These are phyloP conservation scores for Spergularia azorica DNA, from an alignment of 179 eudicot species.

Conservation along the genomic window DNA sequence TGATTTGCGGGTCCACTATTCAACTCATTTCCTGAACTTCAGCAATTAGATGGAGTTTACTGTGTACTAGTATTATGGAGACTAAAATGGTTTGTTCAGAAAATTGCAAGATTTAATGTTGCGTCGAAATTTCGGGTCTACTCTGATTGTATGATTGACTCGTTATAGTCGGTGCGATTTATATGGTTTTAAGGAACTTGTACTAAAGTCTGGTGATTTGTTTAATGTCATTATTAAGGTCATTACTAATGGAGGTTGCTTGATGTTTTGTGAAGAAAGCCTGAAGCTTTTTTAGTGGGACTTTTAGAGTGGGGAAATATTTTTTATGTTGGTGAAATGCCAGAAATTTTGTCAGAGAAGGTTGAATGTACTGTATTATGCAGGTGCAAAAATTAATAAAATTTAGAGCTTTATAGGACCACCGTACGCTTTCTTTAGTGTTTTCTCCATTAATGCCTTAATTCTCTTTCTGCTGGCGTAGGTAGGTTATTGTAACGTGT, in stretches of 20 bases:
- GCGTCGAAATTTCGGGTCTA: too few relatives aligned
- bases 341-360: background rate
- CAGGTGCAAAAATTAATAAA: background rate
- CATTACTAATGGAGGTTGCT: too few relatives aligned
- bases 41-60: background rate
- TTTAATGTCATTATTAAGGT: too few relatives aligned
- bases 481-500: background rate
- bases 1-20: constrained; percentile 32
- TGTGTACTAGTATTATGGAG: too few relatives aligned
- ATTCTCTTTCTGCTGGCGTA: too few relatives aligned
- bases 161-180: too few relatives aligned
- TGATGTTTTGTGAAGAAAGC: background rate
- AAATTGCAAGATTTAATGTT: background rate
- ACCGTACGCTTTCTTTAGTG: constrained; percentile 5
- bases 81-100: constrained; percentile 15
- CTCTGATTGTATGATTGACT: too few relatives aligned
- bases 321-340: constrained; percentile 6
- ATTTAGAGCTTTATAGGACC: constrained; percentile 12
- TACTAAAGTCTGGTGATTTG: too few relatives aligned
- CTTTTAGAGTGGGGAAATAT: background rate
- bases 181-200: too few relatives aligned
- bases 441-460: background rate
- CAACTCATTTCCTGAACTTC: constrained; percentile 14
- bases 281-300: background rate
- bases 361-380: background rate